phyloP scores from a whole-genome alignment of 2,329 filamentous ascomycete species.

The Escovopsis sp. region DNA sequence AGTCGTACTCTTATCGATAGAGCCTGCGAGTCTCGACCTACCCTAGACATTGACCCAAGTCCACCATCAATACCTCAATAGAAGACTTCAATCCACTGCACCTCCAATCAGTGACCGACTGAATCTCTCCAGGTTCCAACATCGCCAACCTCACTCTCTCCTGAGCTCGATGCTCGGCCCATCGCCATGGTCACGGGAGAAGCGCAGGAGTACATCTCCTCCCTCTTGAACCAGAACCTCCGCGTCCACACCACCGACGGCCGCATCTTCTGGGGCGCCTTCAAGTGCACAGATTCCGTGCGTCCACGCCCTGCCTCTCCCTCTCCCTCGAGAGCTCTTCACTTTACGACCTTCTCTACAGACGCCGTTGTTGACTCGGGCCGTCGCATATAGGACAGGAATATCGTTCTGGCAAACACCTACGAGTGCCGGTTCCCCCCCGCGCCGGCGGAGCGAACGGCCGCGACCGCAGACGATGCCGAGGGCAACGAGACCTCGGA shows the following conservation, averaged over 20 bases:
- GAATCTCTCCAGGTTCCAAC: neutral
- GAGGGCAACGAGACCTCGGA: constrained; percentile 29
- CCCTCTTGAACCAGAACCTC: constrained; percentile 64
- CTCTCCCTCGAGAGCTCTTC: neutral
- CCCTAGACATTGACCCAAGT: neutral
- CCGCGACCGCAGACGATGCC: constrained; percentile 17
- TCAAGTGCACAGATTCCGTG: constrained; percentile 92
- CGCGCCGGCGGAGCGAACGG: constrained; percentile 24
- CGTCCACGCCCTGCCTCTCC: constrained; percentile 15
- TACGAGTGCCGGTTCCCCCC: constrained; percentile 80
- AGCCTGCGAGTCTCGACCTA: no score
- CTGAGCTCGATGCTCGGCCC: neutral
- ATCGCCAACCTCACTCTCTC: neutral
- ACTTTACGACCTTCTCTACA: no score
- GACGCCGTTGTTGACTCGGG: neutral
- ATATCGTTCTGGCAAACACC: constrained; percentile 72
- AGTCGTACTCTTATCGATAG: no score
- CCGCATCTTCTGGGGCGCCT: constrained; percentile 75
- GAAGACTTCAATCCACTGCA: neutral
- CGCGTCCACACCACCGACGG: constrained; percentile 68
- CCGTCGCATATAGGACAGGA: constrained; percentile 49
- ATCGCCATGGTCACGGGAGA: constrained; percentile 33
- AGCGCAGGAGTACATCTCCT: constrained; percentile 41
- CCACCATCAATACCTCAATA: neutral
- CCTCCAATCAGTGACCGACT: neutral